A percentile compares a stretch with the other conserved stretches of the same genome.
Conservation (phyloP, 257 asterid genomes). For the Capsicum baccatum region DNA sequence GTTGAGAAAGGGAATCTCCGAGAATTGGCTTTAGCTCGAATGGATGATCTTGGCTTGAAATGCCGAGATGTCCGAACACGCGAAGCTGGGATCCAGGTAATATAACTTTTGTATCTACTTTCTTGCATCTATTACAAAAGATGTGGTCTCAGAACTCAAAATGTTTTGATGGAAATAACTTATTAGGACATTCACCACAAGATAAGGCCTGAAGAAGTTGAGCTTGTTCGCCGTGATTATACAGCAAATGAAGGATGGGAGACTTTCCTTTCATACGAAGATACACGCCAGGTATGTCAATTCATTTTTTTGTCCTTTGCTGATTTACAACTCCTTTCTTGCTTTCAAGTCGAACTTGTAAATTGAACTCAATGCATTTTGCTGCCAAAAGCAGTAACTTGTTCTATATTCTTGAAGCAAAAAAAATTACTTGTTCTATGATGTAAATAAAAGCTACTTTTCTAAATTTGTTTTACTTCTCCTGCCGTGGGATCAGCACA, state of each 20-base stretch:
- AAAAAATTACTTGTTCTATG: neutral
- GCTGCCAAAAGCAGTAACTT: neutral
- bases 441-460: neutral
- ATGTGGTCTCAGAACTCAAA: conserved; percentile 13
- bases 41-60: conserved; percentile 98
- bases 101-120: conserved; percentile 27
- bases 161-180: conserved; percentile 21
- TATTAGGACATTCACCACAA: conserved; percentile 88
- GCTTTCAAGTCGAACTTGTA: neutral
- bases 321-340: conserved; percentile 11
- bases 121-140: neutral
- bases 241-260: conserved; percentile 99
- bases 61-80: conserved; percentile 98
- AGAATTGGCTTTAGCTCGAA: conserved; percentile 93
- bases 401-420: neutral
- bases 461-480: neutral
- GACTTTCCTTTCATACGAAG: conserved; percentile 97
- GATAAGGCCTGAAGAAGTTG: conserved; percentile 94
- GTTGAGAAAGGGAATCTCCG: conserved; percentile 99
- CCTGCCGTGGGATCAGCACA: conserved; percentile 15
- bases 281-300: conserved; percentile 74
- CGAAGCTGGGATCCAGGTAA: conserved; percentile 99
- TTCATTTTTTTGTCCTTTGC: conserved; percentile 25
- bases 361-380: neutral
- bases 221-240: conserved; percentile 98